Base-by-base conservation (phyloP, 2,329 filamentous ascomycete species). In the Aureobasidium leucospermi region DNA sequence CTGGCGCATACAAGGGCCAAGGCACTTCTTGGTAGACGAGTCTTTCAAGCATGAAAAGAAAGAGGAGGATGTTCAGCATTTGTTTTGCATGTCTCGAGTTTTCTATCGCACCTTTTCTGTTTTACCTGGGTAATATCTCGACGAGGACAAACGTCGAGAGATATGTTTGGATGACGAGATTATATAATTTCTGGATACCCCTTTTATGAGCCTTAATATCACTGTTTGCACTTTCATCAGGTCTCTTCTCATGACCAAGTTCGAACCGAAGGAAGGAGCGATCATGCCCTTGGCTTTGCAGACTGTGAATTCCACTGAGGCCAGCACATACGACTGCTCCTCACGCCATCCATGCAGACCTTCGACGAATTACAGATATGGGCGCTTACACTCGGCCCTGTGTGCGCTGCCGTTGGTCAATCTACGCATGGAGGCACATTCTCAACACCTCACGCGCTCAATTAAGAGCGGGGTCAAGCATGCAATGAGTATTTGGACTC, bases 1-100 rank as follows among this genome's bases (percentile, higher is more conserved):
- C 66, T 10, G 56, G 42, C 6, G 61, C 59, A 6, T 64, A 63
- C 43, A 61, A 64, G 39, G 43, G 51, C 19, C 55, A 60, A 23
- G 62, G 62, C 38, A 58, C 53, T 15, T 61, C 62, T 31, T 62
- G 62, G 61, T 65, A 64, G 36, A 13, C 3, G 2, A n/a, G 8
- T 6, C n/a, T 11, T 28, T 1, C 3, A 48, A 11, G 9, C 4
- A 11, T 9, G 13, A 29, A 16, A 29, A 29, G 29, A 15, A 38
- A 41, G 28, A 42, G 49, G 13, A 42, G 49, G 23, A 32, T 36
- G 0, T 7, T 1, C 23, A 23, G 23, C 23, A 23, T 23, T 23
- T 23, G 19, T 23, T 1, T n/a, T 7, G 23, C 9, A 11, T 13
- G 8, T 45, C 34, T 36, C 4, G 11, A 23, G 4, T 32, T 15